phyloP scores from a whole-genome alignment of 2,329 filamentous ascomycete genomes.

The Malbranchea zuffiana region DNA sequence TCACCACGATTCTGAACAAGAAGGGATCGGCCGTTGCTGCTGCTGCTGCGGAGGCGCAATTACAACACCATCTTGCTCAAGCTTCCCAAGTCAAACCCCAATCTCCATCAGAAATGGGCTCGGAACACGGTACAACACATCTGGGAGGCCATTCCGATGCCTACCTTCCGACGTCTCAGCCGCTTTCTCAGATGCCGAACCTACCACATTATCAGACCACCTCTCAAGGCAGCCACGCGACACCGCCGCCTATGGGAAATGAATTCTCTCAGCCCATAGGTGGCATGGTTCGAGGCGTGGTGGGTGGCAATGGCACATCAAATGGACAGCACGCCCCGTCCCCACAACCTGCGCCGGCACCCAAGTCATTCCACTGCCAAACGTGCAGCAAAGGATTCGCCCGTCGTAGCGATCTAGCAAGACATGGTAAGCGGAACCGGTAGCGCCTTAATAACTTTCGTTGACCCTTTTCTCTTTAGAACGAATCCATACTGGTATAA shows the following conservation, averaged over 20 bases:
- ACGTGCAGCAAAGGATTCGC: slow-evolving; percentile 89
- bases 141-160: slow-evolving; percentile 46
- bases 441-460: slow-evolving; percentile 8
- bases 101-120: slow-evolving; percentile 45
- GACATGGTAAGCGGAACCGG: slow-evolving; percentile 83
- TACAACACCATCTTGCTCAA: slow-evolving; percentile 36
- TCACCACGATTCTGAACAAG: slow-evolving; percentile 42
- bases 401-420: slow-evolving; percentile 79
- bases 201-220: slow-evolving; percentile 46
- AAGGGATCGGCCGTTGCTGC: slow-evolving; percentile 37
- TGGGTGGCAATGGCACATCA: slow-evolving; percentile 1
- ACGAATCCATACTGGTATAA: slow-evolving; percentile 83
- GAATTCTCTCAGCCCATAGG: slow-evolving; percentile 43
- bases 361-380: slow-evolving; percentile 77
- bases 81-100: slow-evolving; percentile 29
- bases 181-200: slow-evolving; percentile 40
- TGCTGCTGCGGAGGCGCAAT: slow-evolving; percentile 33
- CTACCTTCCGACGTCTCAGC: slow-evolving; percentile 46
- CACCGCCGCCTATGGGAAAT: slow-evolving; percentile 46
- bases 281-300: slow-evolving; percentile 16
- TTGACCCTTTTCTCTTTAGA: slow-evolving; percentile 43
- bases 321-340: too few relatives aligned
- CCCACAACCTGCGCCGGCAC: too few relatives aligned
- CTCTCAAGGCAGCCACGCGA: slow-evolving; percentile 40
- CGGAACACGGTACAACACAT: slow-evolving; percentile 48